Evolutionary conservation across 2,329 filamentous ascomycete genomes (phyloP), one percentile per base, ranked within the genome.

Genomic region (Nigrograna mackinnonii): DNA sequence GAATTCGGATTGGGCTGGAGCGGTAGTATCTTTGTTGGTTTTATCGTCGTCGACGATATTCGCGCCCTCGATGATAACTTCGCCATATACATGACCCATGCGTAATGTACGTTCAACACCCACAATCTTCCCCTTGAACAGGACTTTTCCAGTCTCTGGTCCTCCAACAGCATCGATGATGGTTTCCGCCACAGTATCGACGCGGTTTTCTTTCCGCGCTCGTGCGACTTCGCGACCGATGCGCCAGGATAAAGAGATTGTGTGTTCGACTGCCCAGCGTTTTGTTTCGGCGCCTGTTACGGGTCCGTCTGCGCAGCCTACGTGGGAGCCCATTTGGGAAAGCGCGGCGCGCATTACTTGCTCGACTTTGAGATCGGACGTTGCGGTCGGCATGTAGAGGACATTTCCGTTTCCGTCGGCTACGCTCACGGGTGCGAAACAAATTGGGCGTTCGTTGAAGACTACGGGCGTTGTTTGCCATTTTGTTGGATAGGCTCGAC

Each of bases 91-190:
- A 64, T 72, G 50, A 50, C 74, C 61, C 68, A 73, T 54, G 58
- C 71, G 46, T 31, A 70, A 43, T 14, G 62, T 68, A 5, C 72
- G 62, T 31, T 69, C 67, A 2, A 75, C 72, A 19, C 71, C 70
- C 7, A 74, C 60, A 26, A 75, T 71, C 46, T 75, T 75, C 19
- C 72, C 72, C 26, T 68, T 71, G 55, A 73, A 75, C 2, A 75
- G 54, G 2, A 73, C 61, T 20, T 63, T 59, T 2, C 67, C 71
- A 2, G 57, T 67, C 40, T 60, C 52, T 7, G 56, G 35, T 7
- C 68, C 60, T 30, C 71, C 71, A 20, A 74, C 71, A 4, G 71
- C 69, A 4, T 72, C 57, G 22, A 75, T 68, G 32, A 74, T 70
- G 20, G 57, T 57, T 38, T 69, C 64, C 2, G 65, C 66, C 1